Evolutionary conservation across 164 flowering plant species (phyloP).

Genomic region (Chimonanthus salicifolius): DNA sequence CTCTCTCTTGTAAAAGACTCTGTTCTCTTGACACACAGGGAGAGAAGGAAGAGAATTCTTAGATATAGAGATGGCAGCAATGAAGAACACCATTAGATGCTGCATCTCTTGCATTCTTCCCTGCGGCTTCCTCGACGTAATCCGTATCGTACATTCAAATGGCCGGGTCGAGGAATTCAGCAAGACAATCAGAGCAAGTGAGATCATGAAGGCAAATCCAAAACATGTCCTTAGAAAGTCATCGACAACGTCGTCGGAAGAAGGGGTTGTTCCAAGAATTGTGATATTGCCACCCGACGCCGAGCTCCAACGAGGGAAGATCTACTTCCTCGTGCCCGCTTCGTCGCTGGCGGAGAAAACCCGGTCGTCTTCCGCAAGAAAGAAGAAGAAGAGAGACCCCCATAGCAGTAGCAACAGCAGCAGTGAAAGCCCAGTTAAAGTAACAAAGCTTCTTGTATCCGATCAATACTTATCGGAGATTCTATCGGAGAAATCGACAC

Average conservation of each 20-base stretch:
- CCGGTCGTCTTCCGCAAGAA: constrained; percentile 3
- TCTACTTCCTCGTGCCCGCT: constrained; percentile 12
- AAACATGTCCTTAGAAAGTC: constrained; percentile 42
- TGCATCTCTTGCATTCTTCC: constrained; percentile 13
- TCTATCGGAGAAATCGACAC: constrained; percentile 68
- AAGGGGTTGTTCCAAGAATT: constrained; percentile 6
- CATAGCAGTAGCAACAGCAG: not conserved
- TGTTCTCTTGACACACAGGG: not conserved
- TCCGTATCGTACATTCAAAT: constrained; percentile 9
- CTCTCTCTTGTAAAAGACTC: not conserved
- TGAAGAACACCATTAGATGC: constrained; percentile 36
- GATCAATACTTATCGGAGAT: constrained; percentile 80
- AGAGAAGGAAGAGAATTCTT: constrained; percentile 10
- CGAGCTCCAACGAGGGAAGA: constrained; percentile 12
- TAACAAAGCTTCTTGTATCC: constrained; percentile 36
- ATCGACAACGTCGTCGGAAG: constrained; percentile 10
- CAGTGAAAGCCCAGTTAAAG: constrained; percentile 1
- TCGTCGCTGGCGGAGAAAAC: constrained; percentile 24
- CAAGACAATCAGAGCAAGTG: constrained; percentile 6
- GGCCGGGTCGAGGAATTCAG: constrained; percentile 11
- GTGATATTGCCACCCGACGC: constrained; percentile 8
- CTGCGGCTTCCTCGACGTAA: constrained; percentile 12
- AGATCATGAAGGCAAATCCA: constrained; percentile 12
- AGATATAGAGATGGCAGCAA: constrained; percentile 13
- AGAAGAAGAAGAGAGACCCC: constrained; percentile 19